Base-by-base conservation (phyloP, 2,329 filamentous ascomycete genomes). In the Colletotrichum theobromicola region DNA sequence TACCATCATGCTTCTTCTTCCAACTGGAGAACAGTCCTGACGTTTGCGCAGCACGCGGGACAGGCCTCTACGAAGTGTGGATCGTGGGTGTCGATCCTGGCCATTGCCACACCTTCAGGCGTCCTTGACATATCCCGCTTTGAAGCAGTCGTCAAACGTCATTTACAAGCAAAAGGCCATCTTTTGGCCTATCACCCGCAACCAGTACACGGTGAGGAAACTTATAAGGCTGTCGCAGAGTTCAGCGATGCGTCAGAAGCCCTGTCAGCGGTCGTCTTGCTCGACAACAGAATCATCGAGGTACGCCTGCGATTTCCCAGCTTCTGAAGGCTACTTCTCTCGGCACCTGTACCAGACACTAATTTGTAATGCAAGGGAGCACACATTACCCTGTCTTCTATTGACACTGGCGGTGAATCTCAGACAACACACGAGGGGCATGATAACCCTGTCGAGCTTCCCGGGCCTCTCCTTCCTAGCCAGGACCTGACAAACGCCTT, bases 1-100 rank as follows among this genome's bases (percentile, higher is more conserved):
- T 86, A 77, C 16, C 78, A 75, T 12, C 10, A 10, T 50, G n/a
- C n/a, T 50, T 21, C n/a, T 37, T 18, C 26, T 18, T 26, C 34
- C 50, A 8, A 9, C 30, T 10, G 8, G 21, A 7, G 28, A 13
- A 30, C 7, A 8, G 8, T 42, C 10, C 24, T 53, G 24, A 32
- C 12, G 24, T 34, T 75, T 79, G 72, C 78, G 16, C 13, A 71
- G 71, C 46, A 32, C 21, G 13, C 16, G 7, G 8, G 62, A 26
- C 72, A 75, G 9, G 16, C 67, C 18, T 24, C 32, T 13, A n/a
- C 7, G 34, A 70, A 60, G 10, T 67, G 13, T 16, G 65, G 65
- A 3, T 30, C 34, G 7, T 69, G 66, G 32, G 65, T 76, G 12
- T 62, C 73, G 26, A 53, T 73, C n/a, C 60, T 74, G 30, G 75